Conservation (phyloP, 169 alveolate genomes). For the Prorocentrum cordatum region DNA sequence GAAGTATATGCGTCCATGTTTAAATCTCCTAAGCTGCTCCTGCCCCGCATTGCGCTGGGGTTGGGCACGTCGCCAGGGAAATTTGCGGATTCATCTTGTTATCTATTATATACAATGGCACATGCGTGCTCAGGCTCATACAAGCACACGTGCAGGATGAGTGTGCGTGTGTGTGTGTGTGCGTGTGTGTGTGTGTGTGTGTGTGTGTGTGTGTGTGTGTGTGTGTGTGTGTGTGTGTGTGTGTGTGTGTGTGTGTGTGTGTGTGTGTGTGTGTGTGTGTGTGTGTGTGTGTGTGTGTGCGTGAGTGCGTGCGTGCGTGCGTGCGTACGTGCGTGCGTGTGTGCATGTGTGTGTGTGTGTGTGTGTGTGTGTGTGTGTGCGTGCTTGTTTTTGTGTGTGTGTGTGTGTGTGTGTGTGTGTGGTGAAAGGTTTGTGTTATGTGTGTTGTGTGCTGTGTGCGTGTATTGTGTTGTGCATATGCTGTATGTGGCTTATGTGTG, state of each 20-base stretch:
- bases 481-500: no score
- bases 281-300: constrained; percentile 16
- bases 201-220: constrained; percentile 19
- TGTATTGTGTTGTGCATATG: no score
- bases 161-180: constrained; percentile 14
- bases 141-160: neutral
- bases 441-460: no score
- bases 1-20: no score
- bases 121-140: no score
- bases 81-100: no score
- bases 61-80: no score
- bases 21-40: no score
- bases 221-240: constrained; percentile 19
- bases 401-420: constrained; percentile 18
- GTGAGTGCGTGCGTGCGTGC: constrained; percentile 2
- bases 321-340: neutral
- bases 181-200: constrained; percentile 7
- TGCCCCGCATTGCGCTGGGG: no score
- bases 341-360: constrained; percentile 6
- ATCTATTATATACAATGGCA: no score
- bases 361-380: constrained; percentile 14
- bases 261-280: constrained; percentile 25
- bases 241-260: constrained; percentile 11
- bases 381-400: constrained; percentile 2
- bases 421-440: no score